Percentiles rank a stretch among this genome's conserved stretches.
These are phyloP conservation scores for Evansstolkia leycettana DNA, from an alignment of 495 filamentous ascomycete genomes.

Conservation along the genomic window DNA sequence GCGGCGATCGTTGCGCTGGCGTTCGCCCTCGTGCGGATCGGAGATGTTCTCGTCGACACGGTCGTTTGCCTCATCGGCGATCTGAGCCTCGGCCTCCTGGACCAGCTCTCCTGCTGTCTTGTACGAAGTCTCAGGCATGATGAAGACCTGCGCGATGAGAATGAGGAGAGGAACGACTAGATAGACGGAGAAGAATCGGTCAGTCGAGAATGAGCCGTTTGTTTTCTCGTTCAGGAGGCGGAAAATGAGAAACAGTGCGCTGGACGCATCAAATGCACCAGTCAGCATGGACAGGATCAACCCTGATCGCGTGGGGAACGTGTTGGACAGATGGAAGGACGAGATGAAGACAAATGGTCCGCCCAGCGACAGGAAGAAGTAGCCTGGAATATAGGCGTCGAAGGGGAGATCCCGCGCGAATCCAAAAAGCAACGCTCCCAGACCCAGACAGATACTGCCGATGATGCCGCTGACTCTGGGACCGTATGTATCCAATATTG, in stretches of 20 bases:
- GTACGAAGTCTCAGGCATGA: slow-evolving; percentile 75
- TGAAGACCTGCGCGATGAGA: slow-evolving; percentile 49
- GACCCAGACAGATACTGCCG: slow-evolving; percentile 52
- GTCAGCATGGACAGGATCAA: slow-evolving; percentile 76
- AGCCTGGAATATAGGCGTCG: slow-evolving; percentile 68
- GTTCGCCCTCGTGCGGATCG: slow-evolving; percentile 38
- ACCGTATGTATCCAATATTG: slow-evolving; percentile 67
- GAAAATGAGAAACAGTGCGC: slow-evolving; percentile 81
- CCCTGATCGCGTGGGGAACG: slow-evolving; percentile 76
- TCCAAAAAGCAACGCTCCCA: slow-evolving; percentile 60
- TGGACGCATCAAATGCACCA: slow-evolving; percentile 81
- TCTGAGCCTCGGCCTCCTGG: slow-evolving; percentile 49
- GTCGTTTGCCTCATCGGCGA: slow-evolving; percentile 37
- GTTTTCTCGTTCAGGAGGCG: slow-evolving; percentile 59
- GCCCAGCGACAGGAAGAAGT: slow-evolving; percentile 71
- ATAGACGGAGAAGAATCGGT: slow-evolving; percentile 66
- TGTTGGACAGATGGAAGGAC: slow-evolving; percentile 86
- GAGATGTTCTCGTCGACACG: slow-evolving; percentile 41
- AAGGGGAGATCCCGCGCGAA: slow-evolving; percentile 50
- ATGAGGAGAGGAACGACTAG: slow-evolving; percentile 64
- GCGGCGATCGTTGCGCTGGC: slow-evolving; percentile 50
- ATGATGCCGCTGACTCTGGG: slow-evolving; percentile 66
- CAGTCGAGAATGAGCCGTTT: slow-evolving; percentile 45
- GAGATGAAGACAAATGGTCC: slow-evolving; percentile 87
- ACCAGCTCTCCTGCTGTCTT: slow-evolving; percentile 81